Percentiles rank a stretch among this genome's conserved stretches.
These are phyloP conservation scores for Hymenoscyphus fraxineus DNA, from an alignment of 2,329 filamentous ascomycete species.

Conservation along the genomic window DNA sequence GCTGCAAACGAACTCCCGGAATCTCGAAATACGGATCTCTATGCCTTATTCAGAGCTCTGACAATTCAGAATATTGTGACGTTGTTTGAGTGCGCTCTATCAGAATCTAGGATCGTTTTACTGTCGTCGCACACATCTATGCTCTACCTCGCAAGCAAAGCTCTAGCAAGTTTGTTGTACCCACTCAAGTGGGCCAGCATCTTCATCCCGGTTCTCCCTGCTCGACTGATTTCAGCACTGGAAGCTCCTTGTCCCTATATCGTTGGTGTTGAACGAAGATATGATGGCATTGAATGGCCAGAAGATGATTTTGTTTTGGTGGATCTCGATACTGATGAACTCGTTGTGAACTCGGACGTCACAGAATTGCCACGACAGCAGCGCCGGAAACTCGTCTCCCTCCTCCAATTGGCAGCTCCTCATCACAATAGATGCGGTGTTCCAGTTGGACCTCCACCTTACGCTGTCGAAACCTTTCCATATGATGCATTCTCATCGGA, in stretches of 20 bases:
- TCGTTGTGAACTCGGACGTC: conserved; percentile 80
- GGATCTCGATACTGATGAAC: conserved; percentile 85
- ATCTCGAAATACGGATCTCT: conserved; percentile 86
- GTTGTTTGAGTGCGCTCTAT: conserved; percentile 87
- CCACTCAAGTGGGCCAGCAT: conserved; percentile 91
- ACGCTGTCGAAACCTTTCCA: conserved; percentile 89
- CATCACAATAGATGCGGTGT: conserved; percentile 87
- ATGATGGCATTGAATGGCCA: conserved; percentile 79
- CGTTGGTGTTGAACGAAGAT: conserved; percentile 89
- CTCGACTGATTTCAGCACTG: conserved; percentile 80
- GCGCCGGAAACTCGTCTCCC: conserved; percentile 79
- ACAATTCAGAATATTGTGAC: conserved; percentile 90
- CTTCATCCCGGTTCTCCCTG: conserved; percentile 87
- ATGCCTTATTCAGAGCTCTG: conserved; percentile 83
- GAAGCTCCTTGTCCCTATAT: conserved; percentile 97
- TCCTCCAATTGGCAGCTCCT: conserved; percentile 85
- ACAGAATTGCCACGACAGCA: conserved; percentile 80
- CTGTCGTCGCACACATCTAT: conserved; percentile 94
- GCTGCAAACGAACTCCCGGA: conserved; percentile 90
- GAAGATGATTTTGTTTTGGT: conserved; percentile 95
- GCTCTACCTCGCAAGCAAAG: conserved; percentile 88
- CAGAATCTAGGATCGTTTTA: conserved; percentile 93
- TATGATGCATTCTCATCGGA: conserved; percentile 88
- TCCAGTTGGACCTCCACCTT: conserved; percentile 80
- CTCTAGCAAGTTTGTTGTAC: conserved; percentile 81